phyloP scores from a whole-genome alignment of 2,329 filamentous ascomycete genomes.

The Colletotrichum coccodes region DNA sequence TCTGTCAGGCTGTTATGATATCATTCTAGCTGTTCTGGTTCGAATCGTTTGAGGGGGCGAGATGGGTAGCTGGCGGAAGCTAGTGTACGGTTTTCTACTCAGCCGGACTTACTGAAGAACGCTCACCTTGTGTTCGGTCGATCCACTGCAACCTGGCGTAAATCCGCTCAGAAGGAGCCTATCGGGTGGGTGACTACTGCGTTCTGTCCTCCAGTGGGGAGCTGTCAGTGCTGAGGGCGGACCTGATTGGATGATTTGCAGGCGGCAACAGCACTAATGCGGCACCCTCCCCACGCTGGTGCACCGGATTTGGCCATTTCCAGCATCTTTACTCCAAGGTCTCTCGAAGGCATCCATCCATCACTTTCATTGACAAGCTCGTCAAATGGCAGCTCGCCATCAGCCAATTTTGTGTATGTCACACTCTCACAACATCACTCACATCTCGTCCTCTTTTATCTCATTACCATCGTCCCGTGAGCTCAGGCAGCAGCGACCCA shows the following conservation, averaged over 20 bases:
- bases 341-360: constrained; percentile 14
- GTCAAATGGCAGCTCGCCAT: constrained; percentile 11
- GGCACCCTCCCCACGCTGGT: constrained; percentile 7
- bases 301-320: constrained; percentile 7
- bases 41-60: not conserved
- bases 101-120: not conserved
- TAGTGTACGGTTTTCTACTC: not conserved
- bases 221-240: constrained; percentile 23
- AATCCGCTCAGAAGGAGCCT: not conserved
- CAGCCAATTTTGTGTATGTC: not conserved
- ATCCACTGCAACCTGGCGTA: not conserved
- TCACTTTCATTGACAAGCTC: constrained; percentile 17
- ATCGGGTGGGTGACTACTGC: not conserved
- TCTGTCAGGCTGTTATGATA: not conserved
- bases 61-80: not conserved
- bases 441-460: not conserved
- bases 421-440: not conserved
- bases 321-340: constrained; percentile 6
- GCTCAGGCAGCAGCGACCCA: constrained; percentile 7
- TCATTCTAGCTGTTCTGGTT: not conserved
- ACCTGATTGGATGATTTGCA: constrained; percentile 27
- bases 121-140: not conserved
- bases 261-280: constrained; percentile 23
- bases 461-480: not conserved
- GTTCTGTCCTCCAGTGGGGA: not conserved